These are phyloP conservation scores for Exophiala sp. DNA, from an alignment of 2,329 filamentous ascomycete genomes.

Conservation along the genomic window DNA sequence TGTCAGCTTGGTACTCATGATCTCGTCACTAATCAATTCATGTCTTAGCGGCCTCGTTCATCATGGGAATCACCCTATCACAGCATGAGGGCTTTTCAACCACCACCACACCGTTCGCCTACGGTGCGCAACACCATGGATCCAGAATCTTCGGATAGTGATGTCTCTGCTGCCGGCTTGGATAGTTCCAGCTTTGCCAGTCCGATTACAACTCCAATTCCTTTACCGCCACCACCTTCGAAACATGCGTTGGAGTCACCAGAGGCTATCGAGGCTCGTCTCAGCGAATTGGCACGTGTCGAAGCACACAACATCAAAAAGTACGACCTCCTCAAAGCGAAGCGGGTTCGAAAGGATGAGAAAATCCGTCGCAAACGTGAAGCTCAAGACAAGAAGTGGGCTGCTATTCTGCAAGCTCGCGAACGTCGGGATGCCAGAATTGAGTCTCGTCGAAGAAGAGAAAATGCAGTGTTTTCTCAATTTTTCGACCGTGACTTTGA, in stretches of 20 bases:
- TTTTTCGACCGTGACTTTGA: constrained; percentile 26
- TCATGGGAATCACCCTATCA: constrained; percentile 21
- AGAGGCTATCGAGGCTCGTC: constrained; percentile 23
- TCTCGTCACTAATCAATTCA: constrained; percentile 12
- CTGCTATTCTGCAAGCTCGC: constrained; percentile 25
- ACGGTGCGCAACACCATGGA: constrained; percentile 20
- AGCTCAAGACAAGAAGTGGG: constrained; percentile 25
- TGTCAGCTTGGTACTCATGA: neutral
- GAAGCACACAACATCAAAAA: constrained; percentile 27
- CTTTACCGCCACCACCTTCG: constrained; percentile 23
- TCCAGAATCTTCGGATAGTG: constrained; percentile 27
- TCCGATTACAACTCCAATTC: constrained; percentile 20
- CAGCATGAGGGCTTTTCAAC: constrained; percentile 8
- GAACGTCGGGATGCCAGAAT: constrained; percentile 26
- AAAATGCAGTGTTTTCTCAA: constrained; percentile 26
- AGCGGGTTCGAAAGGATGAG: constrained; percentile 27
- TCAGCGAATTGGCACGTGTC: constrained; percentile 23
- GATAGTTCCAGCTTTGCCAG: constrained; percentile 19
- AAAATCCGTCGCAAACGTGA: constrained; percentile 26
- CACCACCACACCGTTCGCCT: constrained; percentile 11
- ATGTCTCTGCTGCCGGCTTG: constrained; percentile 22
- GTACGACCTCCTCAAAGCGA: constrained; percentile 24
- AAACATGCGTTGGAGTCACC: constrained; percentile 25
- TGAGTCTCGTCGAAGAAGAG: constrained; percentile 20
- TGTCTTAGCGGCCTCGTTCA: constrained; percentile 21